Conservation (phyloP, 2,329 filamentous ascomycete genomes). For the Malbranchea cinnamomea region DNA sequence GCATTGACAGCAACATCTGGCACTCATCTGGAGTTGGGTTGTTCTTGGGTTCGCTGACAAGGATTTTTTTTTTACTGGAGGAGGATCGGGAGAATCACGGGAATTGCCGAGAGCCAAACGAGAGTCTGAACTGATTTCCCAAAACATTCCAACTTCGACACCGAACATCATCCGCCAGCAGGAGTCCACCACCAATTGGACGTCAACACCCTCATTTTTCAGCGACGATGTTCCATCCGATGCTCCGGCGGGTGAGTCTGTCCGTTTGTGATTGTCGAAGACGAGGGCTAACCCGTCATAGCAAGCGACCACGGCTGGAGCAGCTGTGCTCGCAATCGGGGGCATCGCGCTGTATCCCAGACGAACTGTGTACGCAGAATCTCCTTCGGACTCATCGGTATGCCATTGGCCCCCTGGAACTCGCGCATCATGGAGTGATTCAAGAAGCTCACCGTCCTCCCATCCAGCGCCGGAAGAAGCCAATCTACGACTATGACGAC, state of each 20-base stretch:
- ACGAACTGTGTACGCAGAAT: conserved; percentile 29
- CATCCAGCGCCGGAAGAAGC: conserved; percentile 8
- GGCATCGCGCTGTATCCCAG: conserved; percentile 26
- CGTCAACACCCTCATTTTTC: conserved; percentile 12
- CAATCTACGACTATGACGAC: conserved; percentile 12
- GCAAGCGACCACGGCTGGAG: conserved; percentile 26
- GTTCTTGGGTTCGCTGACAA: no score
- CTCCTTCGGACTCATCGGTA: conserved; percentile 21
- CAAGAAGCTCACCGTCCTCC: no score
- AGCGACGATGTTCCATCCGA: conserved; percentile 26
- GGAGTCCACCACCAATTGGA: conserved; percentile 18
- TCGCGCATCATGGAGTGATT: no score
- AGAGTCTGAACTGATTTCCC: no score
- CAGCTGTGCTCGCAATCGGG: conserved; percentile 26
- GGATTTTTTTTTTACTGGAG: no score
- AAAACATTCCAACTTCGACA: conserved; percentile 11
- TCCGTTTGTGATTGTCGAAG: neutral
- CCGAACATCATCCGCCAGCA: conserved; percentile 8
- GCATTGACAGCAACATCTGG: no score
- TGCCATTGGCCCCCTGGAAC: conserved; percentile 9
- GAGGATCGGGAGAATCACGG: no score
- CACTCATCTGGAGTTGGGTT: no score
- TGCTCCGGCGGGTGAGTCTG: conserved; percentile 24
- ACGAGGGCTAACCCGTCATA: conserved; percentile 12
- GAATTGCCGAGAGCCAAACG: no score